phyloP scores from a whole-genome alignment of 1,139 yeast species.

The Lodderomyces oxycetoniae region DNA sequence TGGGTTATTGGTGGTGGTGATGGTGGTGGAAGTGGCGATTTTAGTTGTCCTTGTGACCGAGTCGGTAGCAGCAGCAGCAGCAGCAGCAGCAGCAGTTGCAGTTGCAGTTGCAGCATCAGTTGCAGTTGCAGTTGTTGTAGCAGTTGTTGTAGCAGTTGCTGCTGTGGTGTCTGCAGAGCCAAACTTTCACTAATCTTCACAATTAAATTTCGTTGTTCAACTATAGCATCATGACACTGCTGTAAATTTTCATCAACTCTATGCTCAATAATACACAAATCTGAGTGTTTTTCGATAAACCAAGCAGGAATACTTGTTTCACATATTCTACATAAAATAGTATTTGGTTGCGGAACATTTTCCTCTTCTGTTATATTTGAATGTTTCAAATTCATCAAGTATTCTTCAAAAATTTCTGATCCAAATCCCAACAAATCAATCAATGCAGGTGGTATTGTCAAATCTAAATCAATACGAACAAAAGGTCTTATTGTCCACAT shows the following conservation, averaged over 20 bases:
- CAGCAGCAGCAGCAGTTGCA: neutral
- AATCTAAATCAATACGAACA: conserved; percentile 54
- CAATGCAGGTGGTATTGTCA: conserved; percentile 63
- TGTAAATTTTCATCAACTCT: conserved; percentile 78
- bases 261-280: conserved; percentile 82
- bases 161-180: conserved; percentile 19
- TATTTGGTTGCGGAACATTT: conserved; percentile 69
- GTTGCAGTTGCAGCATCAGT: conserved; percentile 4
- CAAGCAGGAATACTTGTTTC: conserved; percentile 90
- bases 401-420: conserved; percentile 75
- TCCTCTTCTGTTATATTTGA: conserved; percentile 57
- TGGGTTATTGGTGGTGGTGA: conserved; percentile 11
- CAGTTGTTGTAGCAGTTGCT: neutral
- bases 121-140: neutral
- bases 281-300: conserved; percentile 94
- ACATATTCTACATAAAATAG: conserved; percentile 85
- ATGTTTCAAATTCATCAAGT: conserved; percentile 58
- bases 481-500: conserved; percentile 93
- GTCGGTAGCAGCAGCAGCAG: neutral
- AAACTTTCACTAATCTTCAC: conserved; percentile 40
- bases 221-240: conserved; percentile 66
- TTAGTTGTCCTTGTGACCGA: conserved; percentile 7
- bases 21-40: conserved; percentile 8
- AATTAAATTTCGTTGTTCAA: conserved; percentile 65
- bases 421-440: conserved; percentile 83